Base-by-base conservation (phyloP, 202 grass and related monocot genomes). In the Zoysia matrella region DNA sequence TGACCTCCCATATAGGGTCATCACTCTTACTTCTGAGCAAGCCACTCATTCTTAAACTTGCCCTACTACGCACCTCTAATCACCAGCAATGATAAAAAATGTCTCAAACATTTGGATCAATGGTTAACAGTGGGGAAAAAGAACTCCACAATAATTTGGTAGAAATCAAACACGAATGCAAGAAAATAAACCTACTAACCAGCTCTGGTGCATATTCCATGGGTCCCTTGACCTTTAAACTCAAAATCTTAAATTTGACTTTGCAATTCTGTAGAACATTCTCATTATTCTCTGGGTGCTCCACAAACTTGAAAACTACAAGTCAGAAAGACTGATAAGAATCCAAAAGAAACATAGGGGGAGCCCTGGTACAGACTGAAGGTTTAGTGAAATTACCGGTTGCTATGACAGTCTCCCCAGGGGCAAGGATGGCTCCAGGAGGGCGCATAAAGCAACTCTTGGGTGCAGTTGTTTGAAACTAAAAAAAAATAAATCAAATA, bases 391-490 rank as follows among this genome's bases (percentile, higher is more conserved):
- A 8, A 55, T 73, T 93, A 98, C 92, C 95, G 89, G 92, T 98
- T 49, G 95, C 90, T 81, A 98, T 92, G 54, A 98, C 82, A 83
- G 82, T 93, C 87, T 98, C 92, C 43, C 95, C 95, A 73, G 92
- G 92, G 87, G 95, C 83, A 90, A 98, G 95, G 86, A 95, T 73
- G 22, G 90, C 92, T 72, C 95, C 92, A 66, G 95, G 95, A 52
- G 95, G 95, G 55, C 95, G 89, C 95, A 98, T 98, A 64, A 98
- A 98, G 71, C 92, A 98, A 85, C 95, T 95, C 80, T 95, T 98
- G 10, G 92, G 95, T 41, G 92, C 91, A 84, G 95, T 98, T 81
- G 95, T 98, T 98, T 98, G 95, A 79, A 98, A 98, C 95, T 98
- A 78, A 67, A 48, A 58, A 86, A 81, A 22, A 22, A 22, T 22